Conservation (phyloP, 768 basidiomycete genomes). For the Kwoniella dendrophila region DNA sequence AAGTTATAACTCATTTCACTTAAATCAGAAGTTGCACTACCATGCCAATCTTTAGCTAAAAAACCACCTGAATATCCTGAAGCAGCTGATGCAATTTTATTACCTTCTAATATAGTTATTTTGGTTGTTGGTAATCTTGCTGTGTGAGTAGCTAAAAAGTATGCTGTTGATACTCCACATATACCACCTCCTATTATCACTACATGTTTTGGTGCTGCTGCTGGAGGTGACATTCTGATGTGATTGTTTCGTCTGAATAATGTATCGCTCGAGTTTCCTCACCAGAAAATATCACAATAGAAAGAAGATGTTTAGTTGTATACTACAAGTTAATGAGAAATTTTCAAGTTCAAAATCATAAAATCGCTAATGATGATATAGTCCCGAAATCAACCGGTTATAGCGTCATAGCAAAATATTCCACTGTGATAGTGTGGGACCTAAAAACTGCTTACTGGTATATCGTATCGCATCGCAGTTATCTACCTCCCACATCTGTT, state of each 20-base stretch:
- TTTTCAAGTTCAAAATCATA: too few relatives aligned
- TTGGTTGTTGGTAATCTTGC: constrained; percentile 34
- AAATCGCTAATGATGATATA: too few relatives aligned
- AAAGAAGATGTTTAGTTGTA: too few relatives aligned
- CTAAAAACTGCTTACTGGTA: too few relatives aligned
- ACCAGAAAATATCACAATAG: too few relatives aligned
- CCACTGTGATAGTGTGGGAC: too few relatives aligned
- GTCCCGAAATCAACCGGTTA: constrained; percentile 9
- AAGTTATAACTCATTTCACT: constrained; percentile 72
- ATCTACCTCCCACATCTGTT: too few relatives aligned
- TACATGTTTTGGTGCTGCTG: constrained; percentile 56
- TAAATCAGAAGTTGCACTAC: constrained; percentile 57
- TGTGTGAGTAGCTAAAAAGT: constrained; percentile 65
- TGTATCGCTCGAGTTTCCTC: too few relatives aligned
- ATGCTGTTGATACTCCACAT: constrained; percentile 80
- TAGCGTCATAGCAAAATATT: too few relatives aligned
- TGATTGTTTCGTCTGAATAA: too few relatives aligned
- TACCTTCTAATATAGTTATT: constrained; percentile 73
- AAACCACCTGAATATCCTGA: constrained; percentile 58
- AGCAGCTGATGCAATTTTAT: constrained; percentile 67
- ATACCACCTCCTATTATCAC: constrained; percentile 84
- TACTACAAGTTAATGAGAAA: too few relatives aligned
- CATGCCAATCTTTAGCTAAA: constrained; percentile 79
- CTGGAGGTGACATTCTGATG: constrained; percentile 4
- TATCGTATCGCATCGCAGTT: too few relatives aligned